Evolutionary conservation across 768 basidiomycete species (phyloP).

Genomic region (Boletus rubropictus): DNA sequence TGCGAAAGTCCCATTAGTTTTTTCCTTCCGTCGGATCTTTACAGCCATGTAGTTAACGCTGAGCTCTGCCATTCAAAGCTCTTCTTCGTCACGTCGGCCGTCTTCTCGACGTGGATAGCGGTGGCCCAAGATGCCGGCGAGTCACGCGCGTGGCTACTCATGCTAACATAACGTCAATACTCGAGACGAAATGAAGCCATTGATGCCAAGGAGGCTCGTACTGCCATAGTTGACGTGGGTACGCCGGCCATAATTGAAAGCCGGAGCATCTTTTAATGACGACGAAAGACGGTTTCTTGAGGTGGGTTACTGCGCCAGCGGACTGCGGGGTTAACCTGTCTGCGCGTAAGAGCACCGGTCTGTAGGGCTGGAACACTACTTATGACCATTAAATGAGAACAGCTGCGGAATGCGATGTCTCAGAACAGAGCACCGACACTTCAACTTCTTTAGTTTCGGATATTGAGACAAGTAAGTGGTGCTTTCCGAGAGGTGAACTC

Average conservation of each 20-base stretch:
- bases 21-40: background rate
- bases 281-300: background rate
- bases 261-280: background rate
- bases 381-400: no score
- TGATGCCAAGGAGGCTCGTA: no score
- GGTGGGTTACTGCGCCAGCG: no score
- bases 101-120: conserved; percentile 3
- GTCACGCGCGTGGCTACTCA: background rate
- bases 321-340: background rate
- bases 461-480: background rate
- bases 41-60: conserved; percentile 5
- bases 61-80: no score
- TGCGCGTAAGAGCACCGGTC: background rate
- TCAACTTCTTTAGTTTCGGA: no score
- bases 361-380: background rate
- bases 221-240: conserved; percentile 2
- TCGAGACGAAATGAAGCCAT: conserved; percentile 3
- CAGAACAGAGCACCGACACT: background rate
- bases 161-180: background rate
- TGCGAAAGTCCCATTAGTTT: no score
- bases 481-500: background rate
- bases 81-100: background rate
- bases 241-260: background rate
- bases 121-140: conserved; percentile 13
- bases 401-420: background rate